Percentiles rank a stretch among this genome's conserved stretches.
Evolutionary conservation across 768 basidiomycete genomes (phyloP).

Genomic region (Termitomyces sp.): DNA sequence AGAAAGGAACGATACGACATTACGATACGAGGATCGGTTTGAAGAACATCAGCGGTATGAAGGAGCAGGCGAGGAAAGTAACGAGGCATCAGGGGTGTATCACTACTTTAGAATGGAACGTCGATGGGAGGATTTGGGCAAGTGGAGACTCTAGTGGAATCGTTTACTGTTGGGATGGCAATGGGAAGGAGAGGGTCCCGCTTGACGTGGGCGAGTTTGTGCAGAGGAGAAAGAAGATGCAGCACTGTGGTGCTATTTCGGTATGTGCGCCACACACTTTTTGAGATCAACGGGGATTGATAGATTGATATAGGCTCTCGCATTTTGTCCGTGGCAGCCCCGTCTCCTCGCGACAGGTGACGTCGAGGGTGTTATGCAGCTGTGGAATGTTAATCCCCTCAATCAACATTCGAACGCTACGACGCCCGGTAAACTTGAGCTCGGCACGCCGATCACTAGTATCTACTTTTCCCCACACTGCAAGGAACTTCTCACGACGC

Average conservation of each 20-base stretch:
- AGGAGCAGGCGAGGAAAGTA: slow-evolving; percentile 61
- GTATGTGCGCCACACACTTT: slow-evolving; percentile 23
- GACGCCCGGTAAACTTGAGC: slow-evolving; percentile 38
- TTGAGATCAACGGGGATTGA: not conserved
- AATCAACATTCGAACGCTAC: slow-evolving; percentile 37
- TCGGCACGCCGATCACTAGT: slow-evolving; percentile 58
- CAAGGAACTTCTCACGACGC: slow-evolving; percentile 66
- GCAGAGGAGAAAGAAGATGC: slow-evolving; percentile 60
- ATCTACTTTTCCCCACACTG: slow-evolving; percentile 73
- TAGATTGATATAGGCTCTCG: slow-evolving; percentile 53
- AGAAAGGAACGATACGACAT: slow-evolving; percentile 67
- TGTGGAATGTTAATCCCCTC: slow-evolving; percentile 48
- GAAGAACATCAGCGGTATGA: slow-evolving; percentile 28
- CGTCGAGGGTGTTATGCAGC: slow-evolving; percentile 42
- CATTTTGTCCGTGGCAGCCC: slow-evolving; percentile 88
- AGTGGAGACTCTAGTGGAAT: slow-evolving; percentile 73
- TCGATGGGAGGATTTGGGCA: slow-evolving; percentile 61
- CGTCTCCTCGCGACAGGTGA: slow-evolving; percentile 78
- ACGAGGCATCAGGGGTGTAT: slow-evolving; percentile 65
- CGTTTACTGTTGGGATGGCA: slow-evolving; percentile 73
- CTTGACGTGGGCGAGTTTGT: slow-evolving; percentile 51
- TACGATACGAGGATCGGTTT: slow-evolving; percentile 15
- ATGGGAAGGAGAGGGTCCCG: slow-evolving; percentile 29
- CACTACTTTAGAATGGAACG: slow-evolving; percentile 61
- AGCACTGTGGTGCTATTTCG: slow-evolving; percentile 56